These are phyloP conservation scores for Fusarium decemcellulare DNA, from an alignment of 2,329 filamentous ascomycete species.

Conservation along the genomic window DNA sequence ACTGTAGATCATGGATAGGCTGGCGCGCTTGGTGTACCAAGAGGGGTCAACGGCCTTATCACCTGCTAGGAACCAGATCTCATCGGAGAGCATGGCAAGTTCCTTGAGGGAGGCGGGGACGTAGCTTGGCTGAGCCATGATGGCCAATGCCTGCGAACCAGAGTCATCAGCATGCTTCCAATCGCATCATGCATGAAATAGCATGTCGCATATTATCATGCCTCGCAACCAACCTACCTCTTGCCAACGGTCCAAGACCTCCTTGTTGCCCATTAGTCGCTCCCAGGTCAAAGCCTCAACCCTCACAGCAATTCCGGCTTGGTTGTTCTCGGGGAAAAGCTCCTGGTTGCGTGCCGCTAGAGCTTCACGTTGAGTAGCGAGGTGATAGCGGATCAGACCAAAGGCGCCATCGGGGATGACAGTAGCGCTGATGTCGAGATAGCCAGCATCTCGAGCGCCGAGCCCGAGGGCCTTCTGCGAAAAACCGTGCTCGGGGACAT, in stretches of 20 bases:
- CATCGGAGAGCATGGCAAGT: slow-evolving; percentile 86
- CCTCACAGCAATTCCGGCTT: slow-evolving; percentile 70
- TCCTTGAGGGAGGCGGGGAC: slow-evolving; percentile 83
- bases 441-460: slow-evolving; percentile 87
- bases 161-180: slow-evolving; percentile 22
- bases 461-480: slow-evolving; percentile 78
- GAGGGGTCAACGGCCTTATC: slow-evolving; percentile 85
- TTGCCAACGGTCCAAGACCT: slow-evolving; percentile 85
- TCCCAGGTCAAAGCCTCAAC: slow-evolving; percentile 82
- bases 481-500: slow-evolving; percentile 89
- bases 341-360: slow-evolving; percentile 61
- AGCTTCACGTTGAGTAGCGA: slow-evolving; percentile 75
- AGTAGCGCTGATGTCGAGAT: slow-evolving; percentile 87
- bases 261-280: slow-evolving; percentile 80
- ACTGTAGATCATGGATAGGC: slow-evolving; percentile 73
- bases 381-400: slow-evolving; percentile 84
- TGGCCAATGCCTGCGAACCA: slow-evolving; percentile 79
- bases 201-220: not conserved
- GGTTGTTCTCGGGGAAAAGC: slow-evolving; percentile 56
- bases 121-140: slow-evolving; percentile 90
- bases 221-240: slow-evolving; percentile 71
- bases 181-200: not conserved
- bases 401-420: slow-evolving; percentile 86
- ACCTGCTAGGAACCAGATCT: slow-evolving; percentile 90
- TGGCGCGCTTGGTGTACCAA: slow-evolving; percentile 83